phyloP scores from a whole-genome alignment of 2,329 filamentous ascomycete genomes.

The Leptographium procerum region DNA sequence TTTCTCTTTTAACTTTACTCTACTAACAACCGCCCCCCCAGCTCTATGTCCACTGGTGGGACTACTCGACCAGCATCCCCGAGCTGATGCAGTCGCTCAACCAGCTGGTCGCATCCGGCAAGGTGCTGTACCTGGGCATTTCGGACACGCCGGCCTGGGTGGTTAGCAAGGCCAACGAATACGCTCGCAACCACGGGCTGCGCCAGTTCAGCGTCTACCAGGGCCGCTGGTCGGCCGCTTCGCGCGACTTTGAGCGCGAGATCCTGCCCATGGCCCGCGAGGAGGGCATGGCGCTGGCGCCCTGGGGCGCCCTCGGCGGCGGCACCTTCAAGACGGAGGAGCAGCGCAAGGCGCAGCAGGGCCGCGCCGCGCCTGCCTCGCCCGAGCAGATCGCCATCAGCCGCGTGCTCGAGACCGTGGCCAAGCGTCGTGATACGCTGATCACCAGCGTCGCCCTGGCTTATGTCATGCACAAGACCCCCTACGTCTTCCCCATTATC shows the following conservation, averaged over 20 bases:
- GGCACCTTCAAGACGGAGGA: conserved; percentile 22
- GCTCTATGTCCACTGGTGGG: conserved; percentile 44
- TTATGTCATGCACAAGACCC: conserved; percentile 61
- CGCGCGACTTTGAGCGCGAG: conserved; percentile 60
- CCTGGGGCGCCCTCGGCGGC: conserved; percentile 41
- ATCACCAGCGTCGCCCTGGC: conserved; percentile 50
- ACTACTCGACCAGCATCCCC: conserved; percentile 40
- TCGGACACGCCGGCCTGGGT: conserved; percentile 47
- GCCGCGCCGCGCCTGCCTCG: conserved; percentile 28
- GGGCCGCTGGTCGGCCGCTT: conserved; percentile 48
- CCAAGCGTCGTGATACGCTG: conserved; percentile 27
- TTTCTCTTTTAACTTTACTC: too few relatives aligned
- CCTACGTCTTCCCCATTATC: conserved; percentile 63
- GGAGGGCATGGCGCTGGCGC: conserved; percentile 44
- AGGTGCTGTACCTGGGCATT: conserved; percentile 48
- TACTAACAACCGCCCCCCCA: conserved; percentile 12
- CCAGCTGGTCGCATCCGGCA: conserved; percentile 36
- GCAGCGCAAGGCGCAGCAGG: conserved; percentile 17
- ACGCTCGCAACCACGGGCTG: conserved; percentile 49
- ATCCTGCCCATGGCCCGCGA: conserved; percentile 53
- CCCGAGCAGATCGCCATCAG: conserved; percentile 42
- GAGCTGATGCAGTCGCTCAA: conserved; percentile 51
- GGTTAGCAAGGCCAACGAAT: conserved; percentile 39
- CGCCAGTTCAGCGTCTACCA: conserved; percentile 53
- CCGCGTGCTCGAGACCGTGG: conserved; percentile 37